Percentiles rank a stretch among this genome's conserved stretches.
These are phyloP conservation scores for Alternaria triticina DNA, from an alignment of 2,329 filamentous ascomycete genomes.

Conservation along the genomic window DNA sequence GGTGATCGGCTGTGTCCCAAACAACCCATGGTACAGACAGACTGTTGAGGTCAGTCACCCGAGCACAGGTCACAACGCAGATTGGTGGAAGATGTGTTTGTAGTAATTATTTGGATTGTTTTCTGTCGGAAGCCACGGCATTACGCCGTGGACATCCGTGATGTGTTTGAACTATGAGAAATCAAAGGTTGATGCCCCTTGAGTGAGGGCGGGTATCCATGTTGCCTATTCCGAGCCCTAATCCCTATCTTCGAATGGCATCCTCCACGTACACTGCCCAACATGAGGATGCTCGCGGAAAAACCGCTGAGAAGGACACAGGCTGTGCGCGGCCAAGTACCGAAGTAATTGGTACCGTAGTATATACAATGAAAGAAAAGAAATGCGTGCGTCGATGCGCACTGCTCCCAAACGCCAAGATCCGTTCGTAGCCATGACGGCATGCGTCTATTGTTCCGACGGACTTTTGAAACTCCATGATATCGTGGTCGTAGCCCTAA, in stretches of 20 bases:
- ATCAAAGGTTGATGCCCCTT: slow-evolving; percentile 34
- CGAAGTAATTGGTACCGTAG: slow-evolving; percentile 9
- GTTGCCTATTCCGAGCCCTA: slow-evolving; percentile 29
- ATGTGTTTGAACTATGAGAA: slow-evolving; percentile 10
- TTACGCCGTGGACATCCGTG: not conserved
- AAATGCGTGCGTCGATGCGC: slow-evolving; percentile 16
- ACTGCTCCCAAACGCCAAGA: slow-evolving; percentile 20
- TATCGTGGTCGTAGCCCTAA: slow-evolving; percentile 12
- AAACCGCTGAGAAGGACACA: not conserved
- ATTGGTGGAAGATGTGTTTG: not conserved
- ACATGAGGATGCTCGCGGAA: slow-evolving; percentile 5
- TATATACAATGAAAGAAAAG: slow-evolving; percentile 22
- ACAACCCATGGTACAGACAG: not conserved
- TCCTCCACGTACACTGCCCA: slow-evolving; percentile 8
- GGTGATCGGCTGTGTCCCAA: not conserved
- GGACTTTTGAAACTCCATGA: slow-evolving; percentile 31
- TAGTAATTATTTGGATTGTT: not conserved
- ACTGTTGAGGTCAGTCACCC: not conserved
- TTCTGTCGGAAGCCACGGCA: not conserved
- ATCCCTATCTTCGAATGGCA: slow-evolving; percentile 16
- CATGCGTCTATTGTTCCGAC: slow-evolving; percentile 47
- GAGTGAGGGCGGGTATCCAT: slow-evolving; percentile 42
- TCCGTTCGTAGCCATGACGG: slow-evolving; percentile 49
- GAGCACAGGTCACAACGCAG: not conserved
- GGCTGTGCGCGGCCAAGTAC: slow-evolving; percentile 1